Evolutionary conservation across 2,329 filamentous ascomycete genomes (phyloP), one percentile per base, ranked within the genome.

Genomic region (Ilyonectria robusta): DNA sequence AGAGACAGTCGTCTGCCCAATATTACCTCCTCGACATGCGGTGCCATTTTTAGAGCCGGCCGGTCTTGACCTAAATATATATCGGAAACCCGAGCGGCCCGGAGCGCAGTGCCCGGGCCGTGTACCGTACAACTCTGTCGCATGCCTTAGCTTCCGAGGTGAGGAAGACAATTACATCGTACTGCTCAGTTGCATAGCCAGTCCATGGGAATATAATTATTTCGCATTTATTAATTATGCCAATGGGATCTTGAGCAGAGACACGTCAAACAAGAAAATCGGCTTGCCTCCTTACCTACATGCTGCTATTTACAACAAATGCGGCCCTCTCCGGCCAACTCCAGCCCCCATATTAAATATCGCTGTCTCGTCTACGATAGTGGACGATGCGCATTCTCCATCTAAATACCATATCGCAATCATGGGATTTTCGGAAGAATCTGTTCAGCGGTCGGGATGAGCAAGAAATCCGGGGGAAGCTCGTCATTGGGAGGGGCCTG

Each of bases 401-500:
- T 13, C 5, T 35, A 8, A 4, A 6, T 4, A 8, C 3, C 26
- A 31, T 6, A n/a, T 33, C 26, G 26, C 26, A 33, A 31, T 71
- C 44, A 75, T 46, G 72, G 72, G 13, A 69, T 73, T 13, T 59
- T 62, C 17, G 68, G 59, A 26, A 63, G 61, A 19, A 75, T 59
- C 1, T 73, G 59, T 4, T 66, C 62, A 0, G 42, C 6, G 55
- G 48, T 37, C 29, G 72, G 62, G 13, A 19, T 8, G 19, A 48
- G 15, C n/a, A 75, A 62, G 56, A 66, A 75, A 44, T 73, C 69
- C 2, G 55, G 62, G 2, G 72, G 72, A 21, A 70, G 42, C 33
- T 62, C 57, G 1, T 66, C 69, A 17, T 55, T 23, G 23, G 71
- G 70, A 21, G 72, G 72, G 50, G 71, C 72, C 72, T 75, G 42